A percentile compares a stretch with the other conserved stretches of the same genome.
Conservation (phyloP, 2,329 filamentous ascomycete species). For the Aspergillus sp. region DNA sequence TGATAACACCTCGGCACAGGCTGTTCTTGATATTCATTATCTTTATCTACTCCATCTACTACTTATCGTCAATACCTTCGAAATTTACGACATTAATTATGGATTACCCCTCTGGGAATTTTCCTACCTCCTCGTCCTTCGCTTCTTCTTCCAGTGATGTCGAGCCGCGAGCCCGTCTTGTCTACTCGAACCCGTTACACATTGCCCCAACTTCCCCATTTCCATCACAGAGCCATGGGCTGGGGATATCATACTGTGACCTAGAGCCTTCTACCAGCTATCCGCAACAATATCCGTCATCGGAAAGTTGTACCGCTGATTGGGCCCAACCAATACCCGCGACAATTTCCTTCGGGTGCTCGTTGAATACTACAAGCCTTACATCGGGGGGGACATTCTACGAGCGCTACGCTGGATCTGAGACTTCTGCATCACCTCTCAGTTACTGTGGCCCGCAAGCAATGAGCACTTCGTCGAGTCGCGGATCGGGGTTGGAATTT, state of each 20-base stretch:
- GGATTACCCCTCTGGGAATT: constrained; percentile 25
- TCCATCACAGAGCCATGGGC: constrained; percentile 21
- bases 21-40: not conserved
- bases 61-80: not conserved
- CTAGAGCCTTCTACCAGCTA: constrained; percentile 24
- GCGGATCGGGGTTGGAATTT: constrained; percentile 22
- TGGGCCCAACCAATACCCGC: constrained; percentile 24
- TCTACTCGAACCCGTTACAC: constrained; percentile 26
- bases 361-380: constrained; percentile 21
- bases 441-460: constrained; percentile 24
- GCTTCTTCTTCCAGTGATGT: constrained; percentile 13
- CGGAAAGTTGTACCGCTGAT: constrained; percentile 20
- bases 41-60: not conserved
- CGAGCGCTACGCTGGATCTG: constrained; percentile 23
- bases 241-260: constrained; percentile 33
- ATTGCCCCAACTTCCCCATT: constrained; percentile 18
- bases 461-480: constrained; percentile 26
- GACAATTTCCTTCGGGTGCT: constrained; percentile 21
- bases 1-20: not conserved
- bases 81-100: constrained; percentile 14
- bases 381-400: constrained; percentile 23
- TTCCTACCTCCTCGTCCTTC: constrained; percentile 17
- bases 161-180: constrained; percentile 18
- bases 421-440: constrained; percentile 25
- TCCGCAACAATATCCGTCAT: constrained; percentile 18